phyloP scores from a whole-genome alignment of 1,284 basidiomycete genomes.

The Lentinula novae-zelandiae region DNA sequence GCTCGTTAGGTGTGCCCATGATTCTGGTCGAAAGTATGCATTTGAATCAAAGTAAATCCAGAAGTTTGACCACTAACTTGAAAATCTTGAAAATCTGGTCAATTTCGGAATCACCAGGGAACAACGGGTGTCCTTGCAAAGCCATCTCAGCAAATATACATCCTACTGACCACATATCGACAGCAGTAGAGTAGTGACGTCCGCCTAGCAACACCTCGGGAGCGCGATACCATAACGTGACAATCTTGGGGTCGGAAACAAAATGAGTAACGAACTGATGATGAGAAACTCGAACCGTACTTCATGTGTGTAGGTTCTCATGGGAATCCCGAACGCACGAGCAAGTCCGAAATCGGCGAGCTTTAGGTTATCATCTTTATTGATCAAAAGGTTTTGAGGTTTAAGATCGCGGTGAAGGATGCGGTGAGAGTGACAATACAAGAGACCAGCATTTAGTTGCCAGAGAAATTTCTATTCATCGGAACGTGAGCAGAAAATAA shows the following conservation, averaged over 20 bases:
- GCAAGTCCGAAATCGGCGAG: slow-evolving; percentile 97
- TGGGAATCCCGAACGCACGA: slow-evolving; percentile 95
- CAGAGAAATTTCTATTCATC: slow-evolving; percentile 79
- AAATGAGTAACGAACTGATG: background rate
- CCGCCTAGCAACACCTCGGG: slow-evolving; percentile 96
- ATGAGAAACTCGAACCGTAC: slow-evolving; percentile 34
- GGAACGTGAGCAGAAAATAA: background rate
- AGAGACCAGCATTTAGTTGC: slow-evolving; percentile 83
- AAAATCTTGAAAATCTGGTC: slow-evolving; percentile 99
- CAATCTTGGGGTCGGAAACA: slow-evolving; percentile 58
- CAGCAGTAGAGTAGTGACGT: slow-evolving; percentile 93
- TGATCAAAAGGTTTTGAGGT: slow-evolving; percentile 96
- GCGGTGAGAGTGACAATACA: slow-evolving; percentile 94
- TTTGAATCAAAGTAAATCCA: background rate
- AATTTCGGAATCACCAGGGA: slow-evolving; percentile 98
- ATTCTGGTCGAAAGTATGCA: slow-evolving; percentile 45
- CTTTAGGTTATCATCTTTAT: slow-evolving; percentile 87
- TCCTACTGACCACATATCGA: slow-evolving; percentile 99
- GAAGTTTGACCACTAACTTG: slow-evolving; percentile 49
- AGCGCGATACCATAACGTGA: slow-evolving; percentile 98
- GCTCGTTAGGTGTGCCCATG: slow-evolving; percentile 93
- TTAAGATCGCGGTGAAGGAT: slow-evolving; percentile 97
- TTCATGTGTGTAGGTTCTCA: slow-evolving; percentile 98
- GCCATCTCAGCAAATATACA: slow-evolving; percentile 95
- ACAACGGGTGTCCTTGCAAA: slow-evolving; percentile 83